Base-by-base conservation (phyloP, 2,329 filamentous ascomycete species). In the Calonectria multiphialidica region DNA sequence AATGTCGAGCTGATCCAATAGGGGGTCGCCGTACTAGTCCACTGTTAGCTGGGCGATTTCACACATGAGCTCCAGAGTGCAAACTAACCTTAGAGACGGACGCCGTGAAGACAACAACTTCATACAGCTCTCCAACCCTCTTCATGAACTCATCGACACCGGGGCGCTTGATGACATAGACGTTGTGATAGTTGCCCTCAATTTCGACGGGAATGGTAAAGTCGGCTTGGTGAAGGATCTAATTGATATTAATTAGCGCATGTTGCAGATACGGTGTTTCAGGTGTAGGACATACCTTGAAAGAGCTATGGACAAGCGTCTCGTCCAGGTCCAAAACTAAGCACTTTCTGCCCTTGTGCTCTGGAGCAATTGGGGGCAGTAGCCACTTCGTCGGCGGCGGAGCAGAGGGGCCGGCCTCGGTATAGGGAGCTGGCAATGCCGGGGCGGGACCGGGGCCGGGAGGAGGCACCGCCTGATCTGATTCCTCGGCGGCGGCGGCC, bases 101-200 rank as follows among this genome's bases (percentile, higher is more conserved):
- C 66, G 97, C 97, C 47, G 97, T 99, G 83, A 99, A 99, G 55
- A 99, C 96, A 30, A 99, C 97, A 61, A 99, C 96, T 86, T 99
- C 97, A 81, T 98, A 99, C 62, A 99, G 89, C 85, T 99, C 97
- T 62, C 97, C 97, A 42, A 99, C 96, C 72, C 97, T 90, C 88
- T 98, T 98, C 95, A 99, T 98, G 85, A 99, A 99, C 76, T 97
- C 93, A 82, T 99, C 97, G 23, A 99, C 97, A 66, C 97, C 97
- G n/a, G 97, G 97, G 80, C 97, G 92, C 87, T 99, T 99, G 84
- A 99, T 99, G 76, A 99, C 97, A 82, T 99, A 99, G 67, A 99
- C 97, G 81, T 99, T 99, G 86, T 99, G 97, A 82, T 97, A 98
- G 84, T 98, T 97, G 69, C 97, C 97, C 87, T 99, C 97, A 75